These are phyloP conservation scores for Schizophyllum amplum DNA, from an alignment of 1,284 basidiomycete genomes.

Conservation along the genomic window DNA sequence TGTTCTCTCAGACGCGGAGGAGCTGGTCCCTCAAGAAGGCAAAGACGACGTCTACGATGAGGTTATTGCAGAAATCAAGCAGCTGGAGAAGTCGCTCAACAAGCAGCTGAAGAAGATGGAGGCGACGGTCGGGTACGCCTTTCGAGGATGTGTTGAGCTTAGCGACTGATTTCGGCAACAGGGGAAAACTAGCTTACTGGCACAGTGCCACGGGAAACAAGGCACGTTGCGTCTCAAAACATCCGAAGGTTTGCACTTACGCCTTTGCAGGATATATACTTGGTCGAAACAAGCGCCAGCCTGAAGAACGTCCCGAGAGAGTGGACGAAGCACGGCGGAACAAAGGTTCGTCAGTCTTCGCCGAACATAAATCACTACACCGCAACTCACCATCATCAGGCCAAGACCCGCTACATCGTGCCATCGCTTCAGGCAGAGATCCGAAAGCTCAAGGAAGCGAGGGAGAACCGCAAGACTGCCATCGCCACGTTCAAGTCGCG, in stretches of 20 bases:
- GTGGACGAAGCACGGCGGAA: constrained; percentile 81
- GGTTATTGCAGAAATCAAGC: constrained; percentile 60
- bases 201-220: constrained; percentile 80
- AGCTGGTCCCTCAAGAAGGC: constrained; percentile 71
- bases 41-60: constrained; percentile 80
- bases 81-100: constrained; percentile 67
- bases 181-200: constrained; percentile 65
- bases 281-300: constrained; percentile 62
- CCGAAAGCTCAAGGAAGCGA: constrained; percentile 82
- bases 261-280: constrained; percentile 71
- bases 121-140: constrained; percentile 42
- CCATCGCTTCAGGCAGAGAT: constrained; percentile 66
- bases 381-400: constrained; percentile 29
- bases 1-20: constrained; percentile 41
- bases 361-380: constrained; percentile 4
- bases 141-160: constrained; percentile 7
- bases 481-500: constrained; percentile 78
- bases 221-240: constrained; percentile 24
- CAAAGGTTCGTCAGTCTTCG: constrained; percentile 47
- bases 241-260: constrained; percentile 1
- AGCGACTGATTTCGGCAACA: constrained; percentile 20
- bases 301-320: constrained; percentile 65
- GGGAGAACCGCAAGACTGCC: constrained; percentile 74
- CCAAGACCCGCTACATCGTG: constrained; percentile 68
- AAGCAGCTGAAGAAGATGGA: constrained; percentile 54